Base-by-base conservation (phyloP, 495 filamentous ascomycete species). In the Penicillium pancosmium region DNA sequence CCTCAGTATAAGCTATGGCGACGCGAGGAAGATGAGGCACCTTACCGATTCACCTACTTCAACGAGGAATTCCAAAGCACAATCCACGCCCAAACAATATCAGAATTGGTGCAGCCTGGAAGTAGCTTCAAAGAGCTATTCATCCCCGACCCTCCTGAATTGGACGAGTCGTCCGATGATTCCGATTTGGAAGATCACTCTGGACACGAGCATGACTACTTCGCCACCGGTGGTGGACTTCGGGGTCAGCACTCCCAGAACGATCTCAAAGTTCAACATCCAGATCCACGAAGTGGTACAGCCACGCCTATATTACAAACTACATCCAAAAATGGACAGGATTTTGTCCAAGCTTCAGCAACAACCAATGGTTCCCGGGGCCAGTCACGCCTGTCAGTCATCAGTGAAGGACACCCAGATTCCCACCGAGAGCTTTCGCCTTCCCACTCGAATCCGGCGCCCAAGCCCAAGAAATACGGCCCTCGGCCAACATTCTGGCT, bases 31-130 rank as follows among this genome's bases (percentile, higher is more conserved):
- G 92, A 97, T 38, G 95, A 97, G 52, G 87, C 87, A 1, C 94
- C 94, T 0, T 98, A 95, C 68, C 85, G 94, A 44, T 98, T 96
- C 69, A 98, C 94, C 2, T 98, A 98, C 66, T 98, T 98, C 80
- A 97, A 97, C 69, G 94, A 98, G 66, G 91, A 97, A 61, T 91
- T 98, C 58, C 86, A 88, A 49, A 92, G 88, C 65, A 98, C 94
- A 0, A 94, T 98, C 60, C 94, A 98, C 70, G 92, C 91, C 19
- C 92, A 96, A 68, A 95, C 89, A 0, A 93, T 98, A 49, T 94
- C 91, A 11, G 94, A 96, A 66, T 79, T 98, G 27, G 82, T 93
- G 3, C 92, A 94, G 57, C 89, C 90, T 0, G 94, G 91, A 2
- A 80, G 84, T 57, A 89, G 82, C 48, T 98, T 98, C 72, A 78